Conservation (phyloP, 1,139 yeast species). For the Pichia sp. region DNA sequence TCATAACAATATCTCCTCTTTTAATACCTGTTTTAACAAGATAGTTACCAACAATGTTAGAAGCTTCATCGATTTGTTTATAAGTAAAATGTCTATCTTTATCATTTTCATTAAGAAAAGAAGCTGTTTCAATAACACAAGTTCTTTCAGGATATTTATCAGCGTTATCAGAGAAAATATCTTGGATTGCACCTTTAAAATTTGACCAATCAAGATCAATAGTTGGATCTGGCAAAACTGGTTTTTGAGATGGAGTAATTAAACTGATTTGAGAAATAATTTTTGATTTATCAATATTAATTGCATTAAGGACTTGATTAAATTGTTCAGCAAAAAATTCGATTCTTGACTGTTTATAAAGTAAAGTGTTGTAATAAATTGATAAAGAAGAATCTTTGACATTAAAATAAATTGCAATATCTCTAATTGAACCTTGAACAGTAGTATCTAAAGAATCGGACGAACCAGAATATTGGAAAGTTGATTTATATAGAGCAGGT, state of each 20-base stretch:
- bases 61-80: conserved; percentile 81
- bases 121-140: conserved; percentile 89
- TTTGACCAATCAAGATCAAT: conserved; percentile 83
- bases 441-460: conserved; percentile 43
- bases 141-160: conserved; percentile 73
- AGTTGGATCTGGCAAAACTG: conserved; percentile 80
- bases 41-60: conserved; percentile 91
- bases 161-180: conserved; percentile 84
- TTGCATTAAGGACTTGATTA: conserved; percentile 41
- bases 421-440: conserved; percentile 52
- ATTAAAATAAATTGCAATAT: conserved; percentile 48
- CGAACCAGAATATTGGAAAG: conserved; percentile 47
- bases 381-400: conserved; percentile 31
- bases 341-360: conserved; percentile 68
- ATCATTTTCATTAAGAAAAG: conserved; percentile 49
- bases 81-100: conserved; percentile 72
- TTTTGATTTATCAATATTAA: conserved; percentile 33
- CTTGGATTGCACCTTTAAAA: conserved; percentile 93
- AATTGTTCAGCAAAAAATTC: conserved; percentile 69
- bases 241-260: conserved; percentile 56
- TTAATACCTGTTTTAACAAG: conserved; percentile 73
- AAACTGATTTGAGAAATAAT: conserved; percentile 59
- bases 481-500: conserved; percentile 61
- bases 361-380: conserved; percentile 66
- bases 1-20: conserved; percentile 94